These are phyloP conservation scores for Basipetospora sp. DNA, from an alignment of 2,329 filamentous ascomycete genomes.

Conservation along the genomic window DNA sequence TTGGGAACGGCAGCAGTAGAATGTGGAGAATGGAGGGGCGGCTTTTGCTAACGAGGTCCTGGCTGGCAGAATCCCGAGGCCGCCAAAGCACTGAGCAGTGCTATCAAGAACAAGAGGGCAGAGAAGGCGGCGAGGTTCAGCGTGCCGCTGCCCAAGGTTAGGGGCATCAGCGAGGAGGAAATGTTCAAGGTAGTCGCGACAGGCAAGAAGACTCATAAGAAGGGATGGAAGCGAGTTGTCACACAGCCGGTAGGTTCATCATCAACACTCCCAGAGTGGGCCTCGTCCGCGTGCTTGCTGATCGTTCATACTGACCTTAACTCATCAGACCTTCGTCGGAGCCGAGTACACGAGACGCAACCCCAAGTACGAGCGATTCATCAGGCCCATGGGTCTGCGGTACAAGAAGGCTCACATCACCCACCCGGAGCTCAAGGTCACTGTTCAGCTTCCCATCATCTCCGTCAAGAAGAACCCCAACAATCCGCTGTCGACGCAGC, in stretches of 20 bases:
- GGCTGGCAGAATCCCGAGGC: conserved; percentile 28
- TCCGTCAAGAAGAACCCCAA: conserved; percentile 55
- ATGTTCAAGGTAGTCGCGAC: conserved; percentile 97
- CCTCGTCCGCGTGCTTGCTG: no score
- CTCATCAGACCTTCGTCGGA: conserved; percentile 55
- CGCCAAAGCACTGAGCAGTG: conserved; percentile 59
- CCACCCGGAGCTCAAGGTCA: conserved; percentile 69
- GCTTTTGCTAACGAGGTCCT: conserved; percentile 9
- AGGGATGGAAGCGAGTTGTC: conserved; percentile 59
- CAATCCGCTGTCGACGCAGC: conserved; percentile 79
- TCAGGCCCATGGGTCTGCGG: conserved; percentile 34
- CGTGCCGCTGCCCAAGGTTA: conserved; percentile 85
- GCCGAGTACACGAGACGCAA: conserved; percentile 78
- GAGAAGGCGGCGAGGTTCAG: conserved; percentile 90
- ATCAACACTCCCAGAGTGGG: no score
- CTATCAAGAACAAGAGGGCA: conserved; percentile 88
- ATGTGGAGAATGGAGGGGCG: background rate
- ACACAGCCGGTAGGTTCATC: conserved; percentile 30
- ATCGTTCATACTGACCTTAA: conserved; percentile 70
- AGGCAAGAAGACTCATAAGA: conserved; percentile 85
- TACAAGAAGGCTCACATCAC: conserved; percentile 42
- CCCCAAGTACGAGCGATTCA: conserved; percentile 56
- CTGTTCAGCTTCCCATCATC: conserved; percentile 72
- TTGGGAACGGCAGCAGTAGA: no score
- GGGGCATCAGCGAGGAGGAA: conserved; percentile 86